Base-by-base conservation (phyloP, 805 yeast species). In the Starmerella apicola region DNA sequence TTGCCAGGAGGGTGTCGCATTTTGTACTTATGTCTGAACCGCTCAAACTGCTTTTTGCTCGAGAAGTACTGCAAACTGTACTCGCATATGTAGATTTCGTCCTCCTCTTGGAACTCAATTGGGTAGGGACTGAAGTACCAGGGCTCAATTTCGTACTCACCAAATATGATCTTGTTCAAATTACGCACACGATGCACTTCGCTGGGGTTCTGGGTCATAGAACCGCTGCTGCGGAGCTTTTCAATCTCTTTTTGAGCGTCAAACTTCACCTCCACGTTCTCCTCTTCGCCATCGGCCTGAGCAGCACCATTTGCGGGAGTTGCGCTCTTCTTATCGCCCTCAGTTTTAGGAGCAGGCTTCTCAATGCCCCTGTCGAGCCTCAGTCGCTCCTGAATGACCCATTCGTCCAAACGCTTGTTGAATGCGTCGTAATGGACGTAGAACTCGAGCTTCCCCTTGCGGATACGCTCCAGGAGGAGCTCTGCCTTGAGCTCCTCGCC, bases 81-180 rank as follows among this genome's bases (percentile, higher is more conserved):
- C 61, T 86, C 97, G 61, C 95, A 91, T 34, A 91, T 80, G 57
- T 80, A 91, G 19, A 91, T 72, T 40, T 72, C 77, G 57, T 88
- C 97, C 49, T 80, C 91, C 52, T 91, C 97, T 0, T 96, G 84
- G 41, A 85, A 69, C 57, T 91, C 98, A 13, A 84, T 69, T 0
- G 99, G 99, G 58, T 91, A 91, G 1, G 99, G 97, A 1, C 95
- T 81, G 55, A 91, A 91, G 61, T 91, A 91, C 99, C 99, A 91
- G 2, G 99, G 98, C 58, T 91, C 99, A 38, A 91, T 84, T 51
- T 81, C 81, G 59, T 77, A 84, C 47, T 79, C 80, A 1, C 98
- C 99, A 62, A 91, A 74, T 3, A 83, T 78, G 4, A 91, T 74
- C 39, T 73, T 70, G 34, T 72, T 67, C 46, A 91, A 67, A 56